These are phyloP conservation scores for Gnomoniopsis sp. DNA, from an alignment of 2,329 filamentous ascomycete species.

Conservation along the genomic window DNA sequence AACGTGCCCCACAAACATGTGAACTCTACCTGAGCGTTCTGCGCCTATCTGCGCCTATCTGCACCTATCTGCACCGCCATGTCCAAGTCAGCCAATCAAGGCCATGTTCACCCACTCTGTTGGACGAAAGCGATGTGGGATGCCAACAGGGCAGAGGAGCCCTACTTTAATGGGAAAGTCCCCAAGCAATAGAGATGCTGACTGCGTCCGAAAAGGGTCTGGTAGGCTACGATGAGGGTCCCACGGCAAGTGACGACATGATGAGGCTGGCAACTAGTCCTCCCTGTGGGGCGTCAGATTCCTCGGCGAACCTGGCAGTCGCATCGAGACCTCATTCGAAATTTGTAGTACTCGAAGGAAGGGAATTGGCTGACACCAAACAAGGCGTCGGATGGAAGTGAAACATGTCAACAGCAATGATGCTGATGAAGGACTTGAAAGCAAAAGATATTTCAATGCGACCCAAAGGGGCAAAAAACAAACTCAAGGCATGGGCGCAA, in stretches of 20 bases:
- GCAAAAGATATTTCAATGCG: no score
- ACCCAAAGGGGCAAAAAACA: no score
- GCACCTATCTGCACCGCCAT: constrained; percentile 2
- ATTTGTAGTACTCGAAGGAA: not conserved
- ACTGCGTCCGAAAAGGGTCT: constrained; percentile 13
- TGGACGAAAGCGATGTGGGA: not conserved
- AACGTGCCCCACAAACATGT: not conserved
- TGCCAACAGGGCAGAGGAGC: not conserved
- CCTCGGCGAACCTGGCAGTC: not conserved
- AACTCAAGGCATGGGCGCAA: no score
- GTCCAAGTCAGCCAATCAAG: not conserved
- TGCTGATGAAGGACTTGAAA: not conserved
- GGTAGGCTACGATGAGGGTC: constrained; percentile 2
- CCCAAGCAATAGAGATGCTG: constrained; percentile 17
- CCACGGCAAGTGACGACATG: not conserved
- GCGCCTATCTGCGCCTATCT: not conserved
- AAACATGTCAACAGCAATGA: not conserved
- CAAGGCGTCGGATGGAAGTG: not conserved
- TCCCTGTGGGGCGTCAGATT: not conserved
- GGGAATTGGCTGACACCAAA: not conserved
- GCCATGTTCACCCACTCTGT: not conserved
- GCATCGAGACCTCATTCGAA: not conserved
- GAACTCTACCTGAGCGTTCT: not conserved
- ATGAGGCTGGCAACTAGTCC: not conserved
- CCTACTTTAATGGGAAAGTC: constrained; percentile 1